These are phyloP conservation scores for Micractinium conductrix DNA, from an alignment of 139 green algal species.

Conservation along the genomic window DNA sequence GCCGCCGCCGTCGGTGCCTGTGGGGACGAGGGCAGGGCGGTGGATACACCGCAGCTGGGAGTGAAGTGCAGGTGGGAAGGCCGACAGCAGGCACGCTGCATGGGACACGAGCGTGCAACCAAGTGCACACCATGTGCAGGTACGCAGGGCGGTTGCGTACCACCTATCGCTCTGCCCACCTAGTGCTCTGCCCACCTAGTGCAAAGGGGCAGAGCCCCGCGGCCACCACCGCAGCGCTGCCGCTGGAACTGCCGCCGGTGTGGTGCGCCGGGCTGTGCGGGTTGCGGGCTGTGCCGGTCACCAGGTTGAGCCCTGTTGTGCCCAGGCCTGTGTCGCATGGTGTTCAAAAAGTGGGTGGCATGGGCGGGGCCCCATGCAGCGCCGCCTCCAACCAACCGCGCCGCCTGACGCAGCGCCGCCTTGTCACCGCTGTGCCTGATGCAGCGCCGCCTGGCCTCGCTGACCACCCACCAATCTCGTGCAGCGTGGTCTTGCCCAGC, in stretches of 20 bases:
- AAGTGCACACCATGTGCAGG: too few species aligned
- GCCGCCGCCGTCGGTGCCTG: constrained; percentile 81
- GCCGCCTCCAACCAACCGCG: too few species aligned
- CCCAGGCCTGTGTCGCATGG: constrained; percentile 52
- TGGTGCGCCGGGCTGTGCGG: constrained; percentile 52
- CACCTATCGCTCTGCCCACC: too few species aligned
- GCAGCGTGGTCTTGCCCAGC: constrained; percentile 77
- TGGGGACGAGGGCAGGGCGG: background rate
- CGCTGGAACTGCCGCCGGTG: constrained; percentile 69
- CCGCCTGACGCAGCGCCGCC: too few species aligned
- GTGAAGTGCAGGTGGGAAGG: background rate
- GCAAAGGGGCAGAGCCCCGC: constrained; percentile 77
- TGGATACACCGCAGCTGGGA: background rate
- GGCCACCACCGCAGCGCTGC: constrained; percentile 72
- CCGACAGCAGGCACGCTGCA: background rate
- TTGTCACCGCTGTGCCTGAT: too few species aligned
- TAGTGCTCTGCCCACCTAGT: constrained; percentile 62
- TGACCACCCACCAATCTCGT: constrained; percentile 68
- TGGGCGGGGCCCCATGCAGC: too few species aligned
- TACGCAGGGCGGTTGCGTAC: too few species aligned
- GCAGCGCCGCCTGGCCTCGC: too few species aligned
- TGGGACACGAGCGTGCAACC: background rate
- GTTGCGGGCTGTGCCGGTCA: constrained; percentile 67
- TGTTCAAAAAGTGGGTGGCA: too few species aligned
- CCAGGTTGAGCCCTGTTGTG: constrained; percentile 61